phyloP scores from a whole-genome alignment of 805 yeast genomes.

The Candida manassasensis region DNA sequence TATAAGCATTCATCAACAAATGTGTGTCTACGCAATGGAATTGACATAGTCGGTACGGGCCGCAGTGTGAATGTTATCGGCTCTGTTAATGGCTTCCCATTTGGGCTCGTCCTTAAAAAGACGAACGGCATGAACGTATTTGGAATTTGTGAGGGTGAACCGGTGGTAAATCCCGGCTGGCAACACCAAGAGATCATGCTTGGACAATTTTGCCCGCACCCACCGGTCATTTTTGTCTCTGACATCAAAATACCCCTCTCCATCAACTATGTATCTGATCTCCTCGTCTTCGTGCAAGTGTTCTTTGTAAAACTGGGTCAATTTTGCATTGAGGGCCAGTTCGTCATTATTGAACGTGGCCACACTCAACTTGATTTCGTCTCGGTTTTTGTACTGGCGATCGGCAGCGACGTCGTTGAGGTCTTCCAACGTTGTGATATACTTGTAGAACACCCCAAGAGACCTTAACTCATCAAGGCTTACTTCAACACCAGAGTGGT shows the following conservation, averaged over 20 bases:
- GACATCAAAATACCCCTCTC: slow-evolving; percentile 90
- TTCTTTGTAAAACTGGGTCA: slow-evolving; percentile 70
- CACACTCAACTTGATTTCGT: slow-evolving; percentile 57
- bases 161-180: slow-evolving; percentile 96
- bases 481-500: slow-evolving; percentile 64
- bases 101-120: slow-evolving; percentile 93
- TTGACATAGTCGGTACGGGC: slow-evolving; percentile 15
- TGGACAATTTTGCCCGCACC: slow-evolving; percentile 66
- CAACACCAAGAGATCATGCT: slow-evolving; percentile 64
- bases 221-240: slow-evolving; percentile 60
- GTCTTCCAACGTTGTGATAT: slow-evolving; percentile 44
- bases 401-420: slow-evolving; percentile 65
- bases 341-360: slow-evolving; percentile 56
- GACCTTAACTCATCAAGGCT: slow-evolving; percentile 43
- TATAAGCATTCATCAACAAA: no score
- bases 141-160: slow-evolving; percentile 65
- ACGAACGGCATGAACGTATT: slow-evolving; percentile 72
- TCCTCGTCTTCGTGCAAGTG: slow-evolving; percentile 97
- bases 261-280: slow-evolving; percentile 83
- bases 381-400: slow-evolving; percentile 77
- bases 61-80: slow-evolving; percentile 30
- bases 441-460: slow-evolving; percentile 66
- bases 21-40: background rate
- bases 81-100: slow-evolving; percentile 84
- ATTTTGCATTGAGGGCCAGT: slow-evolving; percentile 54